A percentile compares a stretch with the other conserved stretches of the same genome.
Conservation (phyloP, 352 stramenopile genomes). For the Stramenopiles sp. region DNA sequence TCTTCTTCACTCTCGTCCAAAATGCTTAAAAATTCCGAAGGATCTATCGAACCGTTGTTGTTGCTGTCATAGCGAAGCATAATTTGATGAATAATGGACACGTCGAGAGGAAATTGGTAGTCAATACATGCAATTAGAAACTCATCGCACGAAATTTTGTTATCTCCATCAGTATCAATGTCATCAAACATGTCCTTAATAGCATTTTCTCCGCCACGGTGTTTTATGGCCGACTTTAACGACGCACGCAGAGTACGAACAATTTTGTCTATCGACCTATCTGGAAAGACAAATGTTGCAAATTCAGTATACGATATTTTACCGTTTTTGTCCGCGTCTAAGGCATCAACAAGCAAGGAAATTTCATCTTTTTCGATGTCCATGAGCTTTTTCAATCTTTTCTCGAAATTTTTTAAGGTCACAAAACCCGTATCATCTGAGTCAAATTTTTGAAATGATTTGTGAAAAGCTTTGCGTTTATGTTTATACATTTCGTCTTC, state of each 20-base stretch:
- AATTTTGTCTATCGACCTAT: neutral
- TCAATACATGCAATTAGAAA: neutral
- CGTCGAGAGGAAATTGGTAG: neutral
- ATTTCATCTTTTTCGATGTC: neutral
- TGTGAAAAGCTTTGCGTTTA: neutral
- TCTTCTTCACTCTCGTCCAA: neutral
- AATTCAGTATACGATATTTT: neutral
- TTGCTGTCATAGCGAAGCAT: neutral
- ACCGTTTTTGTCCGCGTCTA: neutral
- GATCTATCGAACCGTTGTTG: neutral
- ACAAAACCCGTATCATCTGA: neutral
- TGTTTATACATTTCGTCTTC: neutral
- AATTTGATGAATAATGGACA: neutral
- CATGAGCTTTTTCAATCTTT: neutral
- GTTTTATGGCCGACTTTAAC: neutral
- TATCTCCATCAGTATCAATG: neutral
- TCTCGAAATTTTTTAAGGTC: neutral
- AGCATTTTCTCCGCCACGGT: neutral
- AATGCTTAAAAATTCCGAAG: neutral
- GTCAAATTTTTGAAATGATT: neutral
- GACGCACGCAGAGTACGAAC: neutral
- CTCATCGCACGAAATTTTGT: neutral
- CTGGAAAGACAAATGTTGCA: neutral
- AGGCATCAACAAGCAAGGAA: neutral
- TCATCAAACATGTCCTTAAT: neutral